phyloP scores from a whole-genome alignment of 768 basidiomycete genomes.

The Termitomyces eurrhizus region DNA sequence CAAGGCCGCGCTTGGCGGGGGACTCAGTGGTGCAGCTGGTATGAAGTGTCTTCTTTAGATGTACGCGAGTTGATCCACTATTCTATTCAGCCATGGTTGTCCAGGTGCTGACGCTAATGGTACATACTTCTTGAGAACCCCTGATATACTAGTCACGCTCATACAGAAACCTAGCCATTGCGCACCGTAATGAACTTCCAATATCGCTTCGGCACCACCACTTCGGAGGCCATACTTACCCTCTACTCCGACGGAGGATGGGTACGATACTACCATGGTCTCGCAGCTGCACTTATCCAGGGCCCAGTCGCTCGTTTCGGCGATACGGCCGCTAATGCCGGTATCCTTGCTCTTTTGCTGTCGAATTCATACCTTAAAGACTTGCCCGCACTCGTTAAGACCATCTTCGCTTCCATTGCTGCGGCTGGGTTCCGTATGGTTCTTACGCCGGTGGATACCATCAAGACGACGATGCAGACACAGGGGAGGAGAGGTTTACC shows the following conservation, averaged over 20 bases:
- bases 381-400: constrained; percentile 66
- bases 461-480: constrained; percentile 95
- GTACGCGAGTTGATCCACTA: constrained; percentile 1
- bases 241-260: constrained; percentile 79
- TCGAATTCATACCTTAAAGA: constrained; percentile 68
- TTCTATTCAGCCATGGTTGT: constrained; percentile 80
- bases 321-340: constrained; percentile 92
- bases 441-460: constrained; percentile 89
- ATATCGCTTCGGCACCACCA: constrained; percentile 82
- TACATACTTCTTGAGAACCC: constrained; percentile 11
- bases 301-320: constrained; percentile 86
- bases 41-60: constrained; percentile 8
- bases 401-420: constrained; percentile 70
- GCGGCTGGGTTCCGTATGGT: constrained; percentile 87
- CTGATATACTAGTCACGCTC: constrained; percentile 3
- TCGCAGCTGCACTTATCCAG: constrained; percentile 81
- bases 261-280: constrained; percentile 84
- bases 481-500: constrained; percentile 69
- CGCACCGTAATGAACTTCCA: constrained; percentile 99
- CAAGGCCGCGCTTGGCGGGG: constrained; percentile 84
- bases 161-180: constrained; percentile 53
- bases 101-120: constrained; percentile 89
- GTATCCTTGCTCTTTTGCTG: constrained; percentile 81
- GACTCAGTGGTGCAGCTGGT: constrained; percentile 86
- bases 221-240: constrained; percentile 57